phyloP scores from a whole-genome alignment of 2,329 filamentous ascomycete genomes.

The Aspergillus sp. region DNA sequence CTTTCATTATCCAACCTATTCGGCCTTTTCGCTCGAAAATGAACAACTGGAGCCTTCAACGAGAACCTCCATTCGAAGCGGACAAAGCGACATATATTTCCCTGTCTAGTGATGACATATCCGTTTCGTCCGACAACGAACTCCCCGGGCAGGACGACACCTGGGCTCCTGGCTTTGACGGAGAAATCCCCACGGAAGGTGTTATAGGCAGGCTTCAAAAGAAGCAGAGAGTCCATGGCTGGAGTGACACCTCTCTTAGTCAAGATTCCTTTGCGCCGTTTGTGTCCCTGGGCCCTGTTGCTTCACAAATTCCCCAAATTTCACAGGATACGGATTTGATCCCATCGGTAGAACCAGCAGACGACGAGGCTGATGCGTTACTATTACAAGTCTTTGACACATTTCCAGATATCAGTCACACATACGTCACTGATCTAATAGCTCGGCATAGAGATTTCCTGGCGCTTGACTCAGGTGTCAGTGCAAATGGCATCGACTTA shows the following conservation, averaged over 20 bases:
- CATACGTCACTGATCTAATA: conserved; percentile 43
- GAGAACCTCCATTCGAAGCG: background rate
- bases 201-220: background rate
- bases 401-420: conserved; percentile 50
- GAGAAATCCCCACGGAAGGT: background rate
- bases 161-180: background rate
- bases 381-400: conserved; percentile 41
- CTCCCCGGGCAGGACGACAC: background rate
- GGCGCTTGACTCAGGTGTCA: background rate
- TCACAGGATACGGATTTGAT: background rate
- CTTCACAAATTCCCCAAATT: background rate
- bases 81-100: background rate
- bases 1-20: background rate
- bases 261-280: conserved; percentile 1
- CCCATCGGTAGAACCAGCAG: background rate
- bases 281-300: background rate
- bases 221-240: conserved; percentile 1
- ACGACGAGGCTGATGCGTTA: conserved; percentile 15
- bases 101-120: background rate
- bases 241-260: background rate
- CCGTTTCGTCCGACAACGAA: background rate
- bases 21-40: background rate
- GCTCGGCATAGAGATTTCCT: conserved; percentile 9
- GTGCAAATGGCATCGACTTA: background rate
- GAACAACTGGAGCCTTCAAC: background rate